A percentile compares a stretch with the other conserved stretches of the same genome.
These are phyloP conservation scores for Amaranthus hypochondriacus DNA, from an alignment of 148 eudicot genomes.

Conservation along the genomic window DNA sequence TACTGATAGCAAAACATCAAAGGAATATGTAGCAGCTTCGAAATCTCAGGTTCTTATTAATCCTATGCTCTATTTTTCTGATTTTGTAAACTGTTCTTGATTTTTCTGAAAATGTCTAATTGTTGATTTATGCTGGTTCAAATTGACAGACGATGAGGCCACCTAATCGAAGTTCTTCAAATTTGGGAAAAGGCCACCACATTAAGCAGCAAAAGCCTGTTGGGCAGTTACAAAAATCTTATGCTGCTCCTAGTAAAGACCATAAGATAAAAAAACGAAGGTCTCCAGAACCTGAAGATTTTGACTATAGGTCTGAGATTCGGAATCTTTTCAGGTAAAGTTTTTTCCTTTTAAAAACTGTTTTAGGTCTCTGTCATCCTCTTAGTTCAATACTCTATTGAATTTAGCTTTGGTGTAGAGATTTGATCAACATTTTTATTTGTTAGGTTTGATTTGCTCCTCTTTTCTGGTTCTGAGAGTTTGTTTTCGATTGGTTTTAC, in stretches of 20 bases:
- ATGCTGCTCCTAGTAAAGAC: slow-evolving; percentile 14
- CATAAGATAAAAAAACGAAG: slow-evolving; percentile 16
- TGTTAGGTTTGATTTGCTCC: background rate
- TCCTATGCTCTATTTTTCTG: slow-evolving; percentile 2
- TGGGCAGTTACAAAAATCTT: slow-evolving; percentile 29
- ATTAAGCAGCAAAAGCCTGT: slow-evolving; percentile 46
- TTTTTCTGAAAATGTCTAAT: background rate
- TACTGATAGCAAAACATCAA: slow-evolving; percentile 31
- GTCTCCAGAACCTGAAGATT: slow-evolving; percentile 18
- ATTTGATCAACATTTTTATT: no score
- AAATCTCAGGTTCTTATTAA: slow-evolving; percentile 47
- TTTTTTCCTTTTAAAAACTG: background rate
- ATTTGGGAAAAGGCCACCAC: slow-evolving; percentile 33
- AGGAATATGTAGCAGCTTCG: slow-evolving; percentile 32
- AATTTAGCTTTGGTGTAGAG: background rate
- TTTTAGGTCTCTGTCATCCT: background rate
- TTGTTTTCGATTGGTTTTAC: background rate
- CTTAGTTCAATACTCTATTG: background rate
- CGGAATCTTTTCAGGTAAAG: slow-evolving; percentile 56
- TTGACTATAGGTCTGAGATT: slow-evolving; percentile 41
- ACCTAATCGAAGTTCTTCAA: slow-evolving; percentile 34
- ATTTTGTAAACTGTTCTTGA: background rate
- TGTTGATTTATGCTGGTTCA: background rate
- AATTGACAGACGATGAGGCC: slow-evolving; percentile 40
- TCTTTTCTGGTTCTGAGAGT: background rate